phyloP scores from a whole-genome alignment of 179 eudicot species.

The Spinacia oleracea region DNA sequence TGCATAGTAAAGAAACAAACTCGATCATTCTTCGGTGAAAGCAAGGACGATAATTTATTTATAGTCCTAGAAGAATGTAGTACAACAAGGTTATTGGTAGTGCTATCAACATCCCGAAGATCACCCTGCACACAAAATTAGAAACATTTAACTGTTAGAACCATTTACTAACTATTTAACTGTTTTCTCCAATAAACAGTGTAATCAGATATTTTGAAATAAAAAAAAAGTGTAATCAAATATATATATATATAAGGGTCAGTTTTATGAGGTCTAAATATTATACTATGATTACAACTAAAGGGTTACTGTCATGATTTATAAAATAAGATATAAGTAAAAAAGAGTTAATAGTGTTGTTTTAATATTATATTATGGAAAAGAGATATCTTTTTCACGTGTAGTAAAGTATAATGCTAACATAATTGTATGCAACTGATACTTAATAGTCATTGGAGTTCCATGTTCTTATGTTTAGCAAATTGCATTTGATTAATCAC shows the following conservation, averaged over 20 bases:
- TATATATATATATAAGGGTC: no score
- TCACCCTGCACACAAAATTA: slow-evolving; percentile 54
- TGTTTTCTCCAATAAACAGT: no score
- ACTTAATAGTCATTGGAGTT: not conserved
- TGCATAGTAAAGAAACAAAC: not conserved
- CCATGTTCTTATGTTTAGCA: not conserved
- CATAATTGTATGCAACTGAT: not conserved
- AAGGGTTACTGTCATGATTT: not conserved
- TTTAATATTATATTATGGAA: not conserved
- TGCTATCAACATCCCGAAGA: slow-evolving; percentile 89
- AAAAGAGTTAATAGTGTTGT: not conserved
- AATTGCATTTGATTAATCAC: not conserved
- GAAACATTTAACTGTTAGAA: not conserved
- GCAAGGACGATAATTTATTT: not conserved
- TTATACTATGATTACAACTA: no score
- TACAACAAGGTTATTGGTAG: slow-evolving; percentile 74
- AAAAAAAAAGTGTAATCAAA: no score
- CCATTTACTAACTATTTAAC: not conserved
- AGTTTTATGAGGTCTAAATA: no score
- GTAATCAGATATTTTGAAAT: no score
- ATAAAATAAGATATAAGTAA: no score
- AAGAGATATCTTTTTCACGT: not conserved
- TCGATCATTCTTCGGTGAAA: not conserved
- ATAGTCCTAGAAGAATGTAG: slow-evolving; percentile 73
- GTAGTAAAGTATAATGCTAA: slow-evolving; percentile 10